These are phyloP conservation scores for Apiotrichum sp. DNA, from an alignment of 1,284 basidiomycete genomes.

Conservation along the genomic window DNA sequence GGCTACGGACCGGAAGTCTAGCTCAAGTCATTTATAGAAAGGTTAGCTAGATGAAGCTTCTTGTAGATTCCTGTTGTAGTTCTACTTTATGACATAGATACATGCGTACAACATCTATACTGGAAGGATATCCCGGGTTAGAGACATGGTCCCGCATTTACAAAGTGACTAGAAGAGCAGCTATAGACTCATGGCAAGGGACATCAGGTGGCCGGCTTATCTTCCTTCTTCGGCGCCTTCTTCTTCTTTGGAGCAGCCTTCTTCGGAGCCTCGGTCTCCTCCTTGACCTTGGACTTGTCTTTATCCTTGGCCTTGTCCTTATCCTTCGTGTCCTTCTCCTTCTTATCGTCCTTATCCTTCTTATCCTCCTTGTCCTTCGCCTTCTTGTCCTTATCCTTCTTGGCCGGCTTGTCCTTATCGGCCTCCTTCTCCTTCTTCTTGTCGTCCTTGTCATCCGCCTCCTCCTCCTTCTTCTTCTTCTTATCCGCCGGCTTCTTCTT, in stretches of 20 bases:
- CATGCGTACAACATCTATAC: conserved; percentile 11
- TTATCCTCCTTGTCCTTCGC: not conserved
- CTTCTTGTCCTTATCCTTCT: not conserved
- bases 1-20: not conserved
- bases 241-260: conserved; percentile 3
- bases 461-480: conserved; percentile 4
- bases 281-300: not conserved
- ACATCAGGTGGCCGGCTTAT: not conserved
- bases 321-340: not conserved
- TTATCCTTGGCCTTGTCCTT: conserved; percentile 1
- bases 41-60: not conserved
- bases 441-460: not conserved
- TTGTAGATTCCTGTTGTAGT: not conserved
- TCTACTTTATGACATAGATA: conserved; percentile 2
- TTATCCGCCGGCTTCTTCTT: not conserved
- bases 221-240: not conserved
- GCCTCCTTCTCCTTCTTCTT: not conserved
- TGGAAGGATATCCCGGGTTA: too few relatives aligned
- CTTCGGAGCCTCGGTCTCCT: not conserved
- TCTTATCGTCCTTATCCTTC: not conserved
- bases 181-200: not conserved
- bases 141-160: too few relatives aligned
- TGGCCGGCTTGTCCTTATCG: not conserved
- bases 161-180: not conserved
- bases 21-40: not conserved